Evolutionary conservation across 306 rosid genomes (phyloP), one percentile per base, ranked within the genome.

Genomic region (Hippophae tibetana): DNA sequence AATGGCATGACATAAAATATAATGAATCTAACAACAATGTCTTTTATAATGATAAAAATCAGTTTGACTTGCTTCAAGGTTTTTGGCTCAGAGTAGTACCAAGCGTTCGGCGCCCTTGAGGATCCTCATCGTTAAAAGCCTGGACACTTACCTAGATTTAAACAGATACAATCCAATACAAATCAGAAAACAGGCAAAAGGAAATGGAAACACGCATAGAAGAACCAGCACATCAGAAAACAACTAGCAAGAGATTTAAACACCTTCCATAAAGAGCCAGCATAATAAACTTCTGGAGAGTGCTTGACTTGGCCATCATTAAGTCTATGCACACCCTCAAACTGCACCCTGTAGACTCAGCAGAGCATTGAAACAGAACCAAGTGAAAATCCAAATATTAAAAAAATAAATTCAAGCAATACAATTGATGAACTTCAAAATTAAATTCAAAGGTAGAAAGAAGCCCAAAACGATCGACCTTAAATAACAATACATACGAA

Each of bases 231-330:
- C 12, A 54, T 47, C 58, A 13, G 14, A 49, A 49, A 10, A 5
- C 9, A 49, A 6, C 18, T 12, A 9, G n/a, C 14, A 49, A 49
- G 25, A 50, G 62, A 46, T 70, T 57, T 45, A 63, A 47, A 68
- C 72, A 85, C 99, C 99, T 92, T 92, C 99, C 99, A 92, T 56
- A 88, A 60, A 73, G 99, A 92, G 73, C 99, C 99, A 61, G 96
- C 99, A 71, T 92, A 92, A 69, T 81, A 92, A 57, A 83, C 80
- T 69, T 92, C 99, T 6, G 96, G 71, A 43, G 99, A 92, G 69
- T 92, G 96, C 81, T 92, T 92, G 78, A 87, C 96, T 78, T 88
- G 99, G 43, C 96, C 99, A 76, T 92, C 99, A 69, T 82, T 82
- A 60, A 92, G 99, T 80, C 99, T 83, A 68, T 88, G 95, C 82